Evolutionary conservation across 208 protist species (phyloP).

Genomic region (Leishmania gerbilli): DNA sequence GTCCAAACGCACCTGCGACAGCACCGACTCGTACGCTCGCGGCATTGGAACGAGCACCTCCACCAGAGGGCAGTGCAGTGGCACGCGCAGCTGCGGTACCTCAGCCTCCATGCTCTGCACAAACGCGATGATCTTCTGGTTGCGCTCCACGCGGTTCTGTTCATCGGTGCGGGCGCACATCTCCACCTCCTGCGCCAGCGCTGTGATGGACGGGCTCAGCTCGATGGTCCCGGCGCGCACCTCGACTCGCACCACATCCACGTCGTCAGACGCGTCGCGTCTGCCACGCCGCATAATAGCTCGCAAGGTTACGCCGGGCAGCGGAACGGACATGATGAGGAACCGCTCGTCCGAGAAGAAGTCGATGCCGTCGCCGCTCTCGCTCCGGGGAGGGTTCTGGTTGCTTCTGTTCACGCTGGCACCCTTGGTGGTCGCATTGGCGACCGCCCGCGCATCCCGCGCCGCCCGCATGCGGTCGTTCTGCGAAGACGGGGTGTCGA

Average conservation of each 20-base stretch:
- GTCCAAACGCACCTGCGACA: slow-evolving; percentile 34
- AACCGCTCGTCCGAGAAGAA: slow-evolving; percentile 36
- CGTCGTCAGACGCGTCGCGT: slow-evolving; percentile 28
- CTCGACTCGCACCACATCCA: slow-evolving; percentile 55
- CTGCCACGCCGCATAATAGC: slow-evolving; percentile 26
- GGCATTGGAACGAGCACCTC: slow-evolving; percentile 82
- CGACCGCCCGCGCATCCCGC: background rate
- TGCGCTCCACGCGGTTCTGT: slow-evolving; percentile 26
- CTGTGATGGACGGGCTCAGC: slow-evolving; percentile 70
- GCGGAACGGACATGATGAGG: slow-evolving; percentile 60
- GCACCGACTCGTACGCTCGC: slow-evolving; percentile 42
- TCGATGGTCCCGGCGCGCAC: slow-evolving; percentile 68
- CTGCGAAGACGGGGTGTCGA: slow-evolving; percentile 14
- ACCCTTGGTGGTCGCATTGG: background rate
- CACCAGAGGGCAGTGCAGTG: slow-evolving; percentile 46
- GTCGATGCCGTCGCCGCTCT: slow-evolving; percentile 8
- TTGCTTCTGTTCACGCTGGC: background rate
- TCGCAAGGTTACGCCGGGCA: slow-evolving; percentile 49
- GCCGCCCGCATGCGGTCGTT: background rate
- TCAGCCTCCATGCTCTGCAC: slow-evolving; percentile 53
- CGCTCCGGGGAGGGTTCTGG: slow-evolving; percentile 1
- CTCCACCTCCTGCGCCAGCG: slow-evolving; percentile 73
- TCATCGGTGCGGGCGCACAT: slow-evolving; percentile 38
- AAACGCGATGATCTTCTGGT: slow-evolving; percentile 28
- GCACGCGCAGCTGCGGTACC: slow-evolving; percentile 23